phyloP scores from a whole-genome alignment of 495 filamentous ascomycete species.

The Alectoria sarmentosa region DNA sequence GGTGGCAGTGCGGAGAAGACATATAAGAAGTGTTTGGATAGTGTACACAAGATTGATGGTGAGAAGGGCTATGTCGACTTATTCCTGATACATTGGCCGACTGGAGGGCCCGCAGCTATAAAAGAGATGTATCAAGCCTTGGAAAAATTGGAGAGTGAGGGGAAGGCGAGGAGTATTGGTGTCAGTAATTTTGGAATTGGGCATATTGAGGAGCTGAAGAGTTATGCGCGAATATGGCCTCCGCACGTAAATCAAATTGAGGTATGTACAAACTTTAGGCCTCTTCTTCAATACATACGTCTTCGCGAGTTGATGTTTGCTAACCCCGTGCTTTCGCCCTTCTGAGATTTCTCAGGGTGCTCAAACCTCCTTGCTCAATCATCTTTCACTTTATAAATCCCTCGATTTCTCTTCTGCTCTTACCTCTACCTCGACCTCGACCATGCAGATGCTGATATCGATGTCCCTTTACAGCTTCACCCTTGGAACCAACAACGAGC shows the following conservation, averaged over 20 bases:
- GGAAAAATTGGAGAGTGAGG: constrained; percentile 52
- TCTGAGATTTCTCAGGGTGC: background rate
- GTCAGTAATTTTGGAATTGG: constrained; percentile 63
- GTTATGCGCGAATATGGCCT: constrained; percentile 54
- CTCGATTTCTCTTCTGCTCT: background rate
- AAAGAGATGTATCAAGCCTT: constrained; percentile 60
- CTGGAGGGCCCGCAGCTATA: constrained; percentile 43
- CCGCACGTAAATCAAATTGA: constrained; percentile 66
- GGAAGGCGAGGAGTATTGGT: constrained; percentile 54
- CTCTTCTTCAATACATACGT: background rate
- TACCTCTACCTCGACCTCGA: background rate
- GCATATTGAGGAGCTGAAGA: constrained; percentile 56
- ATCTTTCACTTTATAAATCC: background rate
- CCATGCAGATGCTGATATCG: background rate
- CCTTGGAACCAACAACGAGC: constrained; percentile 60
- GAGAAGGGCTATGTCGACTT: constrained; percentile 61
- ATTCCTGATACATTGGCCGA: constrained; percentile 61
- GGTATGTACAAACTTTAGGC: constrained; percentile 29
- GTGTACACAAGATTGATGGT: constrained; percentile 53
- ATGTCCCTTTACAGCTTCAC: constrained; percentile 44
- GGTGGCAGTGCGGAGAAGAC: constrained; percentile 50
- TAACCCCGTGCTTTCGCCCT: background rate
- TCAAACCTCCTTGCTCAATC: background rate
- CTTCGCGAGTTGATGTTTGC: background rate
- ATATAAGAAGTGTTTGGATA: constrained; percentile 50